A percentile compares a stretch with the other conserved stretches of the same genome.
Conservation (phyloP, 208 protist species). For the Herpetomonas samuelpessoai region DNA sequence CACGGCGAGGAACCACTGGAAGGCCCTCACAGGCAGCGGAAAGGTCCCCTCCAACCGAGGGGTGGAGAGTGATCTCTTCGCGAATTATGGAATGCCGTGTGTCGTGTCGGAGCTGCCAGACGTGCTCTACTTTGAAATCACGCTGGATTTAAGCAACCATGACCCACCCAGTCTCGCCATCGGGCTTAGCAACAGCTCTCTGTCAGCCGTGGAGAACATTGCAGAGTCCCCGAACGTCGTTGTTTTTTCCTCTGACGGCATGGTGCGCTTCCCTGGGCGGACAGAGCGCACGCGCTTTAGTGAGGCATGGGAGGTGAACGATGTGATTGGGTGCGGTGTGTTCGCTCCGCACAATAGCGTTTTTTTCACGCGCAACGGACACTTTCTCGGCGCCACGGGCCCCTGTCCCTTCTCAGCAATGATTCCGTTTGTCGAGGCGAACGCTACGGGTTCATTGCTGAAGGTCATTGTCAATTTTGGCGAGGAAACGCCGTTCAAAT, state of each 20-base stretch:
- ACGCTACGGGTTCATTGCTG: slow-evolving; percentile 49
- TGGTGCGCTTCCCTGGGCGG: slow-evolving; percentile 22
- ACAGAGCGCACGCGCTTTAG: slow-evolving; percentile 33
- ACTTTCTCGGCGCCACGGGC: slow-evolving; percentile 77
- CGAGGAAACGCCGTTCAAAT: slow-evolving; percentile 70
- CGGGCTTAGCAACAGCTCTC: slow-evolving; percentile 52
- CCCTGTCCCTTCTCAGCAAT: slow-evolving; percentile 41
- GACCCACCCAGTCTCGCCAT: slow-evolving; percentile 42
- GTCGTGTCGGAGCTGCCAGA: slow-evolving; percentile 75
- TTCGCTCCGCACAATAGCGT: slow-evolving; percentile 70
- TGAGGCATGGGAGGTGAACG: slow-evolving; percentile 54
- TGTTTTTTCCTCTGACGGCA: slow-evolving; percentile 55
- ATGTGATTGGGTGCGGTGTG: slow-evolving; percentile 86
- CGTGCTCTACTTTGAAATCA: slow-evolving; percentile 85
- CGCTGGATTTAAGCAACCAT: slow-evolving; percentile 60
- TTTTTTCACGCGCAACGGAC: slow-evolving; percentile 88
- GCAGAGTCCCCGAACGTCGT: slow-evolving; percentile 38
- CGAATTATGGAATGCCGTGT: slow-evolving; percentile 61
- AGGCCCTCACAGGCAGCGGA: slow-evolving; percentile 30
- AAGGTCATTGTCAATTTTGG: slow-evolving; percentile 91
- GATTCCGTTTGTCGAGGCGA: slow-evolving; percentile 66
- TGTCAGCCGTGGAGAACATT: slow-evolving; percentile 34
- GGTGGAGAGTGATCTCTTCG: slow-evolving; percentile 52
- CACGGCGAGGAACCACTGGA: slow-evolving; percentile 80
- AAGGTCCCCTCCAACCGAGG: slow-evolving; percentile 18